Conservation (phyloP, 371 early-diverging fungal species). For the Saksenaea vasiformis region DNA sequence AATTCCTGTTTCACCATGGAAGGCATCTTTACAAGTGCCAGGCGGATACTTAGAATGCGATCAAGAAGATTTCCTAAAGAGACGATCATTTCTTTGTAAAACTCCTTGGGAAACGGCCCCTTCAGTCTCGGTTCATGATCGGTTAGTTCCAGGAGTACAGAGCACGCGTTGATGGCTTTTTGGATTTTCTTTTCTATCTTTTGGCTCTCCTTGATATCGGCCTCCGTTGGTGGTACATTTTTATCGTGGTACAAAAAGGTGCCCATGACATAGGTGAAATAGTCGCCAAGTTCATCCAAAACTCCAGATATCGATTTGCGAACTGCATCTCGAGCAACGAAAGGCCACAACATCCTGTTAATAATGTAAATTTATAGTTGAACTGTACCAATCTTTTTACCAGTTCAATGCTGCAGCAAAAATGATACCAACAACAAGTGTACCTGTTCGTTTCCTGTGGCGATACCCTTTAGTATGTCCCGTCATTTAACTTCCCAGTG, state of each 20-base stretch:
- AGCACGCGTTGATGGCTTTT: conserved; percentile 40
- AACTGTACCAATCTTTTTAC: conserved; percentile 21
- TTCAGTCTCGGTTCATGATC: conserved; percentile 61
- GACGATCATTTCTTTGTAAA: conserved; percentile 59
- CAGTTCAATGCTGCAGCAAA: conserved; percentile 54
- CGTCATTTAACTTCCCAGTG: background rate
- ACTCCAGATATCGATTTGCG: conserved; percentile 49
- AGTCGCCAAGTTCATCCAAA: conserved; percentile 43
- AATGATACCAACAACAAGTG: conserved; percentile 58
- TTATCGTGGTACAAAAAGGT: conserved; percentile 42
- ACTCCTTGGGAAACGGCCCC: conserved; percentile 58
- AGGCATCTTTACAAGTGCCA: conserved; percentile 49
- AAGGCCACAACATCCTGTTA: conserved; percentile 59
- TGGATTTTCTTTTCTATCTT: conserved; percentile 46
- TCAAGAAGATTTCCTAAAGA: conserved; percentile 57
- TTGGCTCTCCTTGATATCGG: conserved; percentile 34
- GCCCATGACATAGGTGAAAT: conserved; percentile 46
- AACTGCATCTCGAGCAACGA: conserved; percentile 59
- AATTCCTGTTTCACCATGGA: conserved; percentile 45
- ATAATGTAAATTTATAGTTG: background rate
- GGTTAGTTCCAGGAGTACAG: conserved; percentile 51
- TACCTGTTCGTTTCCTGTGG: conserved; percentile 52
- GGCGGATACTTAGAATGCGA: conserved; percentile 54
- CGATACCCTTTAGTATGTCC: background rate
- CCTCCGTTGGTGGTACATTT: conserved; percentile 14